A percentile compares a stretch with the other conserved stretches of the same genome.
Evolutionary conservation across 148 eudicot species (phyloP).

Genomic region (Linanthus parryae): DNA sequence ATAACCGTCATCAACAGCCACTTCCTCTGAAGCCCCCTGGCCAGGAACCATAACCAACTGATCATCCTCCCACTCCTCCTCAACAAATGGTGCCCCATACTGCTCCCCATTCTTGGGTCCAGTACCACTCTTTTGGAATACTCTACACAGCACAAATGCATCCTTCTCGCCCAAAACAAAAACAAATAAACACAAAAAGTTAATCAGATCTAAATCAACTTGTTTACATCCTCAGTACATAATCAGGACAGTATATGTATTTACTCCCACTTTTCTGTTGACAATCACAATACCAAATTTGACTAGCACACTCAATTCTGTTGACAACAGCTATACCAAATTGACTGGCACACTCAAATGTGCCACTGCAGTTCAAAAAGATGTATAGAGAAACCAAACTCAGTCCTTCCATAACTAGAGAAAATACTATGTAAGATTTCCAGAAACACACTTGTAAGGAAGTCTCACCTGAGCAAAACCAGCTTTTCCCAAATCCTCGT

Average conservation of each 20-base stretch:
- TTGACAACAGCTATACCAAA: neutral
- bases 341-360: neutral
- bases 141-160: constrained; percentile 75
- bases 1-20: constrained; percentile 45
- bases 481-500: constrained; percentile 55
- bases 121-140: constrained; percentile 94
- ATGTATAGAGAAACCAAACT: neutral
- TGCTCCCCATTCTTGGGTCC: constrained; percentile 98
- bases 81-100: constrained; percentile 89
- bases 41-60: constrained; percentile 36
- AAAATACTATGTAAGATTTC: neutral
- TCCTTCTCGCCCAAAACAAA: constrained; percentile 46
- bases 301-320: neutral
- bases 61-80: constrained; percentile 89
- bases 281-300: neutral
- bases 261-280: neutral
- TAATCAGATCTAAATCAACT: neutral
- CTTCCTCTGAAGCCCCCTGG: constrained; percentile 39
- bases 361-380: neutral
- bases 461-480: constrained; percentile 57
- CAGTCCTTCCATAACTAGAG: neutral
- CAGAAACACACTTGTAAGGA: neutral
- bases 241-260: neutral
- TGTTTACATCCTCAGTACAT: neutral
- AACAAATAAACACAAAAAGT: neutral